These are phyloP conservation scores for Epichloe uncinata DNA, from an alignment of 2,329 filamentous ascomycete species.

Conservation along the genomic window DNA sequence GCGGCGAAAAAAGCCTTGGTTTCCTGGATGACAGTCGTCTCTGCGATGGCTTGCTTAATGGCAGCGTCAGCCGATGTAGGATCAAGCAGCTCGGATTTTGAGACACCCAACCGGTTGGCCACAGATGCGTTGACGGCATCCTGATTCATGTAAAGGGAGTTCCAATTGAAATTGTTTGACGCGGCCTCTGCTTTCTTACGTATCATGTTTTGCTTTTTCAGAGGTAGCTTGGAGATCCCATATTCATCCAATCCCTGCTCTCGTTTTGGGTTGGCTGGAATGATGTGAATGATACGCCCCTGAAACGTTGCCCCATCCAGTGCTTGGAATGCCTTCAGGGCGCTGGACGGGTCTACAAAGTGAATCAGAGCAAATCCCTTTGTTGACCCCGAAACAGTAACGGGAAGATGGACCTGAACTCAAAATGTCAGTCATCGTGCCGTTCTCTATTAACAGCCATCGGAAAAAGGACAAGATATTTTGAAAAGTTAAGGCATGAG, in stretches of 20 bases:
- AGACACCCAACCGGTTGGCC: slow-evolving; percentile 72
- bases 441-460: neutral
- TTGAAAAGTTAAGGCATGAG: slow-evolving; percentile 14
- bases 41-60: slow-evolving; percentile 91
- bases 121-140: slow-evolving; percentile 89
- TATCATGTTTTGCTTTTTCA: slow-evolving; percentile 90
- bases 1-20: slow-evolving; percentile 83
- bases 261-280: slow-evolving; percentile 72
- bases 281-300: slow-evolving; percentile 79
- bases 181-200: slow-evolving; percentile 72
- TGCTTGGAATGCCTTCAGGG: slow-evolving; percentile 63
- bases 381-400: slow-evolving; percentile 56
- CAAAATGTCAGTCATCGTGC: slow-evolving; percentile 14
- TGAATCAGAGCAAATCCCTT: slow-evolving; percentile 89
- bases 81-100: slow-evolving; percentile 84
- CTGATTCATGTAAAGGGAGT: slow-evolving; percentile 97
- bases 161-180: slow-evolving; percentile 83
- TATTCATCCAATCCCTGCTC: slow-evolving; percentile 77
- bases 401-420: slow-evolving; percentile 69
- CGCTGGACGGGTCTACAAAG: slow-evolving; percentile 58
- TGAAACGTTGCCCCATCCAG: slow-evolving; percentile 83
- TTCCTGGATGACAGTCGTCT: slow-evolving; percentile 92
- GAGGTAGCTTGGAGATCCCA: slow-evolving; percentile 74
- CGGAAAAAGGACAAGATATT: neutral
- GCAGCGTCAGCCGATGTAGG: slow-evolving; percentile 91